Conservation (phyloP, 1,139 yeast genomes). For the Starmera stellimalicola region DNA sequence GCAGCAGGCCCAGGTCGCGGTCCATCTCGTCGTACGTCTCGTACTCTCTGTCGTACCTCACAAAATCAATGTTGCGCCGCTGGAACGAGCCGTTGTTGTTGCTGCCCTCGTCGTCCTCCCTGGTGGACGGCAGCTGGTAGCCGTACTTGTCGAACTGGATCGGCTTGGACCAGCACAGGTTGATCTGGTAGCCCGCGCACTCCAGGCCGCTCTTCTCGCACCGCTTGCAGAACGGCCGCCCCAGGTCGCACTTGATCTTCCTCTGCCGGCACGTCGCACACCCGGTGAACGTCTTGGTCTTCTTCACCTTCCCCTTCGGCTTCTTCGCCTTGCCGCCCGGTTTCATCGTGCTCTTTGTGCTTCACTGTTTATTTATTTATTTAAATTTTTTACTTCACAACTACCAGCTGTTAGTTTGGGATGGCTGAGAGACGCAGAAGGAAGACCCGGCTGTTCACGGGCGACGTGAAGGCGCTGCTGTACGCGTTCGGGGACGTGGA, state of each 20-base stretch:
- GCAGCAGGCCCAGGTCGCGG: slow-evolving; percentile 52
- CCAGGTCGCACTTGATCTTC: slow-evolving; percentile 51
- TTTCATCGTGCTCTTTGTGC: not conserved
- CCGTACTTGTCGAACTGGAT: slow-evolving; percentile 35
- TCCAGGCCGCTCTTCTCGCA: slow-evolving; percentile 46
- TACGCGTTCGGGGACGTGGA: slow-evolving; percentile 85
- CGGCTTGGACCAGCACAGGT: slow-evolving; percentile 66
- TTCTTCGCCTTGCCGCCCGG: slow-evolving; percentile 5
- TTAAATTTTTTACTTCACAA: not conserved
- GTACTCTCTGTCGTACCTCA: slow-evolving; percentile 56
- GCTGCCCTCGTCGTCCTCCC: slow-evolving; percentile 18
- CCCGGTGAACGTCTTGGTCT: slow-evolving; percentile 45
- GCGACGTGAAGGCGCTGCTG: slow-evolving; percentile 62
- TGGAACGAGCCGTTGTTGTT: slow-evolving; percentile 42
- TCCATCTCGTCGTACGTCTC: slow-evolving; percentile 79
- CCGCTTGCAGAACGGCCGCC: slow-evolving; percentile 41
- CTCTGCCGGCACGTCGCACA: slow-evolving; percentile 57
- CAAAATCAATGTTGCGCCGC: slow-evolving; percentile 71
- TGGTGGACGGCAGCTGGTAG: slow-evolving; percentile 20
- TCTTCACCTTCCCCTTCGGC: slow-evolving; percentile 8
- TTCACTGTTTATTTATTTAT: slow-evolving; percentile 2
- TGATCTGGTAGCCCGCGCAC: slow-evolving; percentile 80
- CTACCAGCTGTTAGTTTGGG: not conserved
- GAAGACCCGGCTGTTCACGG: slow-evolving; percentile 41
- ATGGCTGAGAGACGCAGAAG: slow-evolving; percentile 20